Evolutionary conservation across 2,329 filamentous ascomycete genomes (phyloP).

Genomic region (Pseudogymnoascus destructans): DNA sequence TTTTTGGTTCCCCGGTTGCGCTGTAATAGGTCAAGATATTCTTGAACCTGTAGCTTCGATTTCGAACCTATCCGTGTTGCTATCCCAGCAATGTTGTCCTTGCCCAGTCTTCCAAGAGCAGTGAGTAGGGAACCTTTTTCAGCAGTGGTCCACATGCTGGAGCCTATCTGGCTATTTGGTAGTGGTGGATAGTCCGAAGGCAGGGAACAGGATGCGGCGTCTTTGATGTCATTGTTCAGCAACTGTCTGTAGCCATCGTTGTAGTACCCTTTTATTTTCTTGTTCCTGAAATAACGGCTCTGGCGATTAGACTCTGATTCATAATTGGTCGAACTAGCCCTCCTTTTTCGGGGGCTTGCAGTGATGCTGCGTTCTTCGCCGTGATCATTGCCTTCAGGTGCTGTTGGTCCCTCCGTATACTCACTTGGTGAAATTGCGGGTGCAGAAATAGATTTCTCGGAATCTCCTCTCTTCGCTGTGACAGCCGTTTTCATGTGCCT

Average conservation of each 20-base stretch:
- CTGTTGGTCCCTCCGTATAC: not conserved
- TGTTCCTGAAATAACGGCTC: not conserved
- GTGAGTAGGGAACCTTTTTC: constrained; percentile 65
- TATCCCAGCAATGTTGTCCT: constrained; percentile 48
- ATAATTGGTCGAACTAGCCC: not conserved
- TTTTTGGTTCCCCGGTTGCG: constrained; percentile 18
- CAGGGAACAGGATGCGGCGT: constrained; percentile 30
- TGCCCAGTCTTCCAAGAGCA: constrained; percentile 50
- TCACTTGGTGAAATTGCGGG: not conserved
- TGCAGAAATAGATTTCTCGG: not conserved
- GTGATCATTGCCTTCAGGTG: not conserved
- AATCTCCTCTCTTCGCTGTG: not conserved
- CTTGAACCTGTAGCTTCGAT: constrained; percentile 56
- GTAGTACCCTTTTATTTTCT: constrained; percentile 29
- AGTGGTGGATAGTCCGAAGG: constrained; percentile 24
- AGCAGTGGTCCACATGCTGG: constrained; percentile 51
- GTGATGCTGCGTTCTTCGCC: not conserved
- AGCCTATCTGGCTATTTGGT: constrained; percentile 48
- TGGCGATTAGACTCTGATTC: not conserved
- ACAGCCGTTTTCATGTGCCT: not conserved
- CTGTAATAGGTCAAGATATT: constrained; percentile 51
- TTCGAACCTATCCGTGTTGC: constrained; percentile 55
- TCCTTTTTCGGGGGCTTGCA: not conserved
- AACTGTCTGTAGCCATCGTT: constrained; percentile 37
- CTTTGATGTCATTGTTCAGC: constrained; percentile 45